Evolutionary conservation across 1,139 yeast species (phyloP), one percentile per base, ranked within the genome.

Genomic region (Kodamaea ohmeri): DNA sequence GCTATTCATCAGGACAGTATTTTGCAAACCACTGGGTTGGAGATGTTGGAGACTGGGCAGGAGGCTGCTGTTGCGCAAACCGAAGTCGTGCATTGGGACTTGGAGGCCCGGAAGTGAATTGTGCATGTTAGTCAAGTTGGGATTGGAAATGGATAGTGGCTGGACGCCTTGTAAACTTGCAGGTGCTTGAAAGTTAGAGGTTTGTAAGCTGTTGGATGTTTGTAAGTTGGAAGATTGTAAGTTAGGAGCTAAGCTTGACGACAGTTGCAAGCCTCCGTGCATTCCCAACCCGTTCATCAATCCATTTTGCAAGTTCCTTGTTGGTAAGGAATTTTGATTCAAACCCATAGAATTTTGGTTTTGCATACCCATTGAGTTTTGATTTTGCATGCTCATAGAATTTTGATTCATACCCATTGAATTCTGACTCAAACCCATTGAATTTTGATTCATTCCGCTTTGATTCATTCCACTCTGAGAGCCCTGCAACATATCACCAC

Each of bases 11-110:
- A 25, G 28, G 4, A 25, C 6, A 6, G 22, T 20, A 9, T 20
- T 20, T 20, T 20, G 6, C 22, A 20, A 20, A 20, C 22, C 6
- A 9, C 22, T 20, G 22, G 22, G 22, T 9, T 6, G 22, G 22
- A 20, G 22, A 9, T 21, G 22, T 28, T 15, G 27, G 28, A 21
- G 22, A 20, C 22, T 20, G 9, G 22, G 22, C 22, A 20, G 22
- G 9, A 20, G 22, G 29, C 29, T 12, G 27, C 17, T 20, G 34
- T 29, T 16, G 34, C 24, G 22, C 27, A 31, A 31, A 14, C 25
- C 28, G 5, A 25, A 13, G 16, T 25, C 28, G 28, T 25, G 12
- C 28, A 25, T 25, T 4, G 28, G 28, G 12, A 25, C 28, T 9
- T 25, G 28, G 4, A 25, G 28, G 5, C 17, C 8, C 17, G 8